phyloP scores from a whole-genome alignment of 352 stramenopile genomes.

The Phytophthora foliorum region DNA sequence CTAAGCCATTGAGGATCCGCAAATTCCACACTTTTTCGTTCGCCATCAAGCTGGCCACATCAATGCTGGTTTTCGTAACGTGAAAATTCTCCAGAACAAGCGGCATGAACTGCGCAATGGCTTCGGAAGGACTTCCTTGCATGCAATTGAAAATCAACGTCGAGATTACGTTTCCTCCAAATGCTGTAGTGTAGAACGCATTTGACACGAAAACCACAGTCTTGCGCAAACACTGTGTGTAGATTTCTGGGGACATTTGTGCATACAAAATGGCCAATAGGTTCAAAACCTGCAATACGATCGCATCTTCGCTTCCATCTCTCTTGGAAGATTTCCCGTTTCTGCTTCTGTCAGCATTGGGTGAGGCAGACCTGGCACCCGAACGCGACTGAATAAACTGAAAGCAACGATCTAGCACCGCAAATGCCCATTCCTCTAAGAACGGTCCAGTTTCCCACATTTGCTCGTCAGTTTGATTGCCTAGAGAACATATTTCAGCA shows the following conservation, averaged over 20 bases:
- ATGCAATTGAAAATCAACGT: slow-evolving; percentile 62
- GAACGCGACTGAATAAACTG: slow-evolving; percentile 71
- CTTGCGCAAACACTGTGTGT: slow-evolving; percentile 60
- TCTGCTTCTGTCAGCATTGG: slow-evolving; percentile 21
- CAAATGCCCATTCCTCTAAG: slow-evolving; percentile 74
- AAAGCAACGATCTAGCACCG: slow-evolving; percentile 71
- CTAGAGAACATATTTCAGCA: slow-evolving; percentile 39
- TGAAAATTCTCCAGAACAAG: slow-evolving; percentile 63
- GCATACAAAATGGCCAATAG: slow-evolving; percentile 68
- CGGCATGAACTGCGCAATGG: slow-evolving; percentile 51
- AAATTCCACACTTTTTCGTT: slow-evolving; percentile 82
- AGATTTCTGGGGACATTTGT: slow-evolving; percentile 75
- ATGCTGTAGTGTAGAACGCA: slow-evolving; percentile 70
- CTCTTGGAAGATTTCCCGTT: slow-evolving; percentile 28
- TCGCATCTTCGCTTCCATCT: slow-evolving; percentile 50
- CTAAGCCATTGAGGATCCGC: slow-evolving; percentile 60
- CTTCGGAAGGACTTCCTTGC: slow-evolving; percentile 52
- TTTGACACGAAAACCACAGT: slow-evolving; percentile 63
- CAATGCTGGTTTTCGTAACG: slow-evolving; percentile 41
- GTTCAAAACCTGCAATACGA: slow-evolving; percentile 69
- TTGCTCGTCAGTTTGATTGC: slow-evolving; percentile 50
- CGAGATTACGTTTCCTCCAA: slow-evolving; percentile 69
- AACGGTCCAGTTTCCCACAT: slow-evolving; percentile 70
- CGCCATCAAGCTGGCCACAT: slow-evolving; percentile 49
- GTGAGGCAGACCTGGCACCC: slow-evolving; percentile 41